phyloP scores from a whole-genome alignment of 169 alveolate species.

The Miamiensis avidus region DNA sequence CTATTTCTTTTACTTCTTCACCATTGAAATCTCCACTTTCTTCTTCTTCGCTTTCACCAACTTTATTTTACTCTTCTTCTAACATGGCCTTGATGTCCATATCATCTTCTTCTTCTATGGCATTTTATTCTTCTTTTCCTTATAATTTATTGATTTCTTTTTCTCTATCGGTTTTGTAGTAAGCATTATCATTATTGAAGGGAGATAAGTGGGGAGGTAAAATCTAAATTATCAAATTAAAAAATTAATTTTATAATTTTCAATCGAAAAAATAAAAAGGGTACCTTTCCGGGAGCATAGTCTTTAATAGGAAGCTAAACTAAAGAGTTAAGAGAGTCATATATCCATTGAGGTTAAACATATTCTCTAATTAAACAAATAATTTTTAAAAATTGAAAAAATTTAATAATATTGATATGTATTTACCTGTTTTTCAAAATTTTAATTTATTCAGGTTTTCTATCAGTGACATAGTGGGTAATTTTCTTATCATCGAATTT shows the following conservation, averaged over 20 bases:
- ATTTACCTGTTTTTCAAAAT: conserved; percentile 22
- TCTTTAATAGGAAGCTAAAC: conserved; percentile 86
- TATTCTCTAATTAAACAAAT: conserved; percentile 66
- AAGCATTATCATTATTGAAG: conserved; percentile 69
- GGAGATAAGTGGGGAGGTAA: conserved; percentile 97
- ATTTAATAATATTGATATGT: not conserved
- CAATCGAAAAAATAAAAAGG: no score
- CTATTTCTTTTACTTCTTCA: no score
- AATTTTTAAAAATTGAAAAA: no score
- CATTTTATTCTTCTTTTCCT: conserved; percentile 53
- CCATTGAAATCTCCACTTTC: conserved; percentile 49
- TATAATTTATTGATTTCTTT: conserved; percentile 58
- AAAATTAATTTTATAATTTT: not conserved
- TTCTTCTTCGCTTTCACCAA: conserved; percentile 58
- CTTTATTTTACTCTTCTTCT: conserved; percentile 10
- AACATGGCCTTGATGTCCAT: not conserved
- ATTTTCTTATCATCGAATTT: conserved; percentile 72
- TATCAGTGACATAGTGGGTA: conserved; percentile 92
- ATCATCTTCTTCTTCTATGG: conserved; percentile 9
- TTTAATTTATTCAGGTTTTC: conserved; percentile 54
- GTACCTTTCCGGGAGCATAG: conserved; percentile 89
- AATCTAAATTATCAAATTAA: conserved; percentile 31
- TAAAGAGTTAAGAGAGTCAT: conserved; percentile 90
- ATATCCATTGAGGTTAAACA: conserved; percentile 96
- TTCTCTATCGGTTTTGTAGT: conserved; percentile 57